Base-by-base conservation (phyloP, 148 eudicot species). In the Camellia granthamiana region DNA sequence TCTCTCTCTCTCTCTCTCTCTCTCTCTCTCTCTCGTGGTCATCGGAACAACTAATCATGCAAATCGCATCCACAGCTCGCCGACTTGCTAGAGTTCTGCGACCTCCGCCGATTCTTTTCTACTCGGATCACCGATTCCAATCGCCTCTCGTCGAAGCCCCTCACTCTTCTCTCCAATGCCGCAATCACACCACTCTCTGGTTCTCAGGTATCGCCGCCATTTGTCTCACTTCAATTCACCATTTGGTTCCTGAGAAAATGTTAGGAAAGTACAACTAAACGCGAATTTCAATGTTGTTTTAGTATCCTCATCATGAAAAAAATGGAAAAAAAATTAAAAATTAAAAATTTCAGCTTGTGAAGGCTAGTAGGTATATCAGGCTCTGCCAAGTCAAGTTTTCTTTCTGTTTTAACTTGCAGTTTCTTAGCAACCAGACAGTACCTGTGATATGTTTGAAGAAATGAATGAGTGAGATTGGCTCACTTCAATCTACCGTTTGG, bases 11-110 rank as follows among this genome's bases (percentile, higher is more conserved):
- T 13, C 11, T 66, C 3, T 14, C 6, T 10, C 30, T 7, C 23
- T 3, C 78, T 30, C 19, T 18, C 38, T n/a, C 52, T 30, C 30
- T 30, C 30, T 30, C 30, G 30, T 30, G 38, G 38, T 61, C 44
- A 16, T 3, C 0, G 19, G 43, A 41, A 75, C 54, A 2, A 21
- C 42, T 4, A 21, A 44, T 13, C 72, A 89, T 89, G 91, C 89
- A 85, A 81, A 68, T 79, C 72, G 84, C 84, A 72, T 65, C 62
- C 68, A 44, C 43, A 5, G 83, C 83, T 80, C 91, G 91, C 78
- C 86, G 88, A 52, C 68, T 83, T 69, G 60, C 84, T 52, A 73
- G 84, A 83, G 62, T 69, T 80, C 63, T 77, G 15, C 80, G 73
- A 3, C 55, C 76, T 21, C 84, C 80, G 69, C 78, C 66, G 43